phyloP scores from a whole-genome alignment of 2,329 filamentous ascomycete species.

The Sporothrix pseudoabietina region DNA sequence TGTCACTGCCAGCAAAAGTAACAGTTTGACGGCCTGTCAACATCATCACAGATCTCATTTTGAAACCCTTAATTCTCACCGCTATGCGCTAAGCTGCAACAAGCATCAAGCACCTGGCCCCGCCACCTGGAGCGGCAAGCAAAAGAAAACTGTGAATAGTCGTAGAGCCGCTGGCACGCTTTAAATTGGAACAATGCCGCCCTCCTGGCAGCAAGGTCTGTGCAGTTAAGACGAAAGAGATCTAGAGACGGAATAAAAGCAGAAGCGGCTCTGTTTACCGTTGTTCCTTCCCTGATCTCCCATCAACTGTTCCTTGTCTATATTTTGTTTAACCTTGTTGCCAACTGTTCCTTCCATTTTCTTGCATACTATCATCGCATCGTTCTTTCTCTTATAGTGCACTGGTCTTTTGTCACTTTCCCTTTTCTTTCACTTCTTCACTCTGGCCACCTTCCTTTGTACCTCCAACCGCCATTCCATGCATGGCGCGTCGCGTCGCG shows the following conservation, averaged over 20 bases:
- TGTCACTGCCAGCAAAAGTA: not conserved
- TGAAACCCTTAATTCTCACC: not conserved
- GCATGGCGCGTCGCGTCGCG: constrained; percentile 33
- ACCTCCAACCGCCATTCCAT: constrained; percentile 15
- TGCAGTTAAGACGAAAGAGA: not conserved
- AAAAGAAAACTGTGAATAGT: not conserved
- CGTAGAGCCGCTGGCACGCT: not conserved
- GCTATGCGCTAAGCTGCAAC: constrained; percentile 14
- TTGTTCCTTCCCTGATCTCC: not conserved
- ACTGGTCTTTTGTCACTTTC: not conserved
- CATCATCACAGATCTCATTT: not conserved
- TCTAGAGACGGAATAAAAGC: not conserved
- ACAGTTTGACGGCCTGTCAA: constrained; percentile 1
- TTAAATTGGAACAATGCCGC: constrained; percentile 9
- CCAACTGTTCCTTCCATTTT: not conserved
- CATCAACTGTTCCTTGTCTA: not conserved
- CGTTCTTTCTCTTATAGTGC: not conserved
- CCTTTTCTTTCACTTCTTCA: not conserved
- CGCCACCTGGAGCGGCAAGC: not conserved
- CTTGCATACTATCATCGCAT: not conserved
- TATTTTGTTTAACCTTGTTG: not conserved
- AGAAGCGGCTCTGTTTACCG: not conserved
- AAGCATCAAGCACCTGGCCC: no score
- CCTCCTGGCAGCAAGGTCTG: not conserved
- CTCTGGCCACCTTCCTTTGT: not conserved